Evolutionary conservation across 2,329 filamentous ascomycete species (phyloP).

Genomic region (Neofusicoccum cordaticola): DNA sequence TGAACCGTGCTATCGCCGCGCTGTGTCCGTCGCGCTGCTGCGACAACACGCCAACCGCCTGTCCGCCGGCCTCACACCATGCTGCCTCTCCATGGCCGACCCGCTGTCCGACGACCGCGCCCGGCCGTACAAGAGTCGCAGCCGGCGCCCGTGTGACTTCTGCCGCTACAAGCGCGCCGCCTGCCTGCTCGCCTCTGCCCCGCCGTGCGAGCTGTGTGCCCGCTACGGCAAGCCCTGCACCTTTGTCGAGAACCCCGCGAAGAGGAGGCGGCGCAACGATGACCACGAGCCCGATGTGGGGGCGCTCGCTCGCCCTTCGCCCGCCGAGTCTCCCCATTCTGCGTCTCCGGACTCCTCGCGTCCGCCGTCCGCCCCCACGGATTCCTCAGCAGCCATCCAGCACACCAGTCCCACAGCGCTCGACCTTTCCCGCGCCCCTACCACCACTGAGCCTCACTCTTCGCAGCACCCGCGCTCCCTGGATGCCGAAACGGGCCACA

Average conservation of each 20-base stretch:
- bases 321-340: not conserved
- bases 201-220: conserved; percentile 45
- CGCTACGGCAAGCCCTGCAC: conserved; percentile 45
- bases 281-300: not conserved
- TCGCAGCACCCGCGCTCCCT: conserved; percentile 29
- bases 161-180: conserved; percentile 47
- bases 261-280: conserved; percentile 27
- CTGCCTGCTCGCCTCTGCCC: conserved; percentile 42
- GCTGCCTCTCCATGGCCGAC: not conserved
- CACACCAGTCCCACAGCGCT: not conserved
- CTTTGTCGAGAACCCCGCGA: conserved; percentile 41
- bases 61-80: not conserved
- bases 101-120: conserved; percentile 1
- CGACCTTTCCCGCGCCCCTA: not conserved
- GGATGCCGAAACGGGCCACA: conserved; percentile 30
- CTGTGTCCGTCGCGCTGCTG: too few relatives aligned
- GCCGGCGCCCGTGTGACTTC: conserved; percentile 46
- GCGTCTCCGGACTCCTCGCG: not conserved
- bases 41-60: not conserved
- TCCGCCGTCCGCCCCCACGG: not conserved
- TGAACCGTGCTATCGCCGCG: not conserved
- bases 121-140: conserved; percentile 33
- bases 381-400: not conserved
- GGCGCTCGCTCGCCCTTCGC: not conserved
- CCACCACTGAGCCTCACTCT: not conserved